Conservation (phyloP, 2,329 filamentous ascomycete species). For the Chrysoporthe austroafricana region DNA sequence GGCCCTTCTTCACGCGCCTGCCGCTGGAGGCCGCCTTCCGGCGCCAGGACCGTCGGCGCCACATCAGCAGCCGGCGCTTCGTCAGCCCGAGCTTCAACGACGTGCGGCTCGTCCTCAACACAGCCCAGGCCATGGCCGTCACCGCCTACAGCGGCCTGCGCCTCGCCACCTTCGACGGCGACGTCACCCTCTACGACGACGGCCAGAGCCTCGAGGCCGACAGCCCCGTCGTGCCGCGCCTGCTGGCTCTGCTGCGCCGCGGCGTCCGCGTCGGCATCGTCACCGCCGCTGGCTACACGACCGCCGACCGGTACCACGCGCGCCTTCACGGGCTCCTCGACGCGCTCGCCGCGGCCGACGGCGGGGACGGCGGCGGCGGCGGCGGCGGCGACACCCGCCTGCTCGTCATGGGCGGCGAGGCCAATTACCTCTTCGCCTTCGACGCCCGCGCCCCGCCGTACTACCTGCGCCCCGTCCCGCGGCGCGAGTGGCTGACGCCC, state of each 20-base stretch:
- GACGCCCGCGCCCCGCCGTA: conserved; percentile 61
- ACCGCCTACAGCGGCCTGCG: conserved; percentile 73
- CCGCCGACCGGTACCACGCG: conserved; percentile 82
- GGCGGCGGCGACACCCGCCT: conserved; percentile 72
- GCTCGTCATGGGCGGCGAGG: conserved; percentile 93
- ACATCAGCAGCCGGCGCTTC: conserved; percentile 89
- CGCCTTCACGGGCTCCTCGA: conserved; percentile 87
- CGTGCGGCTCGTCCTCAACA: conserved; percentile 88
- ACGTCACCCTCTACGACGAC: conserved; percentile 94
- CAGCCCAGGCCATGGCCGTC: conserved; percentile 92
- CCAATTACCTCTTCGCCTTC: conserved; percentile 92
- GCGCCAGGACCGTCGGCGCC: conserved; percentile 82
- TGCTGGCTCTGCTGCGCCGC: conserved; percentile 72
- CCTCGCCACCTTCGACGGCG: conserved; percentile 94
- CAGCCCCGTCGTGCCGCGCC: conserved; percentile 75
- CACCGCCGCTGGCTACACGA: conserved; percentile 93
- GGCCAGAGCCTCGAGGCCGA: conserved; percentile 75
- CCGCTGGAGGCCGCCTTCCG: conserved; percentile 88
- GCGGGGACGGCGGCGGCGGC: conserved; percentile 55
- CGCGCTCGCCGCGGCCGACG: conserved; percentile 64
- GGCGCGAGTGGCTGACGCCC: conserved; percentile 72
- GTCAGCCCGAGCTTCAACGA: conserved; percentile 98
- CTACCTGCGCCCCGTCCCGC: conserved; percentile 69
- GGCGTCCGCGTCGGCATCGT: conserved; percentile 92
- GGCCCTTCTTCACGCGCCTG: conserved; percentile 90